Evolutionary conservation across 106 monocot genomes (phyloP).

Genomic region (Dioscorea dumetorum): DNA sequence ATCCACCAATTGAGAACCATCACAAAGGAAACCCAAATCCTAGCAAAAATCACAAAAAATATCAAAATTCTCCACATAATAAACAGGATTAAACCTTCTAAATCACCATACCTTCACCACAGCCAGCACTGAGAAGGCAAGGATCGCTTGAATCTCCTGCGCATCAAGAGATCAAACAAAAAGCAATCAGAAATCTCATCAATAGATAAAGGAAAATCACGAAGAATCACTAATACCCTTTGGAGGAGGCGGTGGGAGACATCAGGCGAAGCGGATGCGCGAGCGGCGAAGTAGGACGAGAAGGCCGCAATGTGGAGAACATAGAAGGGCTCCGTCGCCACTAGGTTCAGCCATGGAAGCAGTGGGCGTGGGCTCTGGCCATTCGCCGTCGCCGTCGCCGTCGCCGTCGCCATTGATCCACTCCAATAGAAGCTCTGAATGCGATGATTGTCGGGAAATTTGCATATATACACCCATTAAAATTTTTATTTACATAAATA

Average conservation of each 20-base stretch:
- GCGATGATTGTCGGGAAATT: no score
- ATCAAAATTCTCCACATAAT: no score
- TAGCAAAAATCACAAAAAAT: background rate
- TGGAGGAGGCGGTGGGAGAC: slow-evolving; percentile 41
- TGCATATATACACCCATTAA: no score
- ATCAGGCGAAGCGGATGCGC: slow-evolving; percentile 36
- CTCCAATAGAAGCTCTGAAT: no score
- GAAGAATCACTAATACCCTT: slow-evolving; percentile 22
- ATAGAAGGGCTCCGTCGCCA: slow-evolving; percentile 82
- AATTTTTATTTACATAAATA: no score
- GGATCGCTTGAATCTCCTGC: slow-evolving; percentile 83
- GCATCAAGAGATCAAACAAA: background rate
- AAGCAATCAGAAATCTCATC: background rate
- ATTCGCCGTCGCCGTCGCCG: slow-evolving; percentile 10
- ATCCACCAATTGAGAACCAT: background rate
- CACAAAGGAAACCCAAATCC: background rate
- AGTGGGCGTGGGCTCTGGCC: slow-evolving; percentile 23
- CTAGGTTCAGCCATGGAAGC: slow-evolving; percentile 62
- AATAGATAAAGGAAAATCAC: background rate
- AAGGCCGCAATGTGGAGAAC: slow-evolving; percentile 71
- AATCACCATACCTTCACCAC: slow-evolving; percentile 47
- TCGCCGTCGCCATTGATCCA: background rate
- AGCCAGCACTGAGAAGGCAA: slow-evolving; percentile 41
- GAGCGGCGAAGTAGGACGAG: slow-evolving; percentile 88
- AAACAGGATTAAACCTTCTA: background rate